These are phyloP conservation scores for Pittosporum tobira DNA, from an alignment of 129 eudicot species.

Conservation along the genomic window DNA sequence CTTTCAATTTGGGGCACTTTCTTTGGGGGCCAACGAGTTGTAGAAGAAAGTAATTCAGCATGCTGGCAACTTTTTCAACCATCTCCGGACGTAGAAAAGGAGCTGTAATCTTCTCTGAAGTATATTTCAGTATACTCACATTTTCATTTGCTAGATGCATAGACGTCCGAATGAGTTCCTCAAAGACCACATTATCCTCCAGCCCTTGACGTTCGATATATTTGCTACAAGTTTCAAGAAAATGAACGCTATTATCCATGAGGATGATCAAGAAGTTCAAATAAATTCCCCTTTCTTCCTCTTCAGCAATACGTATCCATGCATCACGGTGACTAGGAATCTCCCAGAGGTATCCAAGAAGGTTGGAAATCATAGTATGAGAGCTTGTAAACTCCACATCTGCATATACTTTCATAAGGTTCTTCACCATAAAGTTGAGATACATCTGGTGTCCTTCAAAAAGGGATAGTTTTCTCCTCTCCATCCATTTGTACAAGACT, in stretches of 20 bases:
- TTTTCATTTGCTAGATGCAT: constrained; percentile 97
- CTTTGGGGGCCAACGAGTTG: constrained; percentile 98
- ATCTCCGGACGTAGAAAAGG: constrained; percentile 92
- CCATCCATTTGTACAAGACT: constrained; percentile 95
- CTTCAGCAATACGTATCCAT: constrained; percentile 96
- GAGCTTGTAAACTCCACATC: constrained; percentile 97
- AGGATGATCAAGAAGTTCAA: constrained; percentile 80
- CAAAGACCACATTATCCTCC: too few relatives aligned
- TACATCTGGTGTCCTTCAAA: constrained; percentile 91
- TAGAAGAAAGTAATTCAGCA: constrained; percentile 83
- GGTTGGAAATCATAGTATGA: constrained; percentile 97
- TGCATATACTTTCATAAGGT: constrained; percentile 92
- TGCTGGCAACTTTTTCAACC: constrained; percentile 97
- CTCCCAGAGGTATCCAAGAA: constrained; percentile 96
- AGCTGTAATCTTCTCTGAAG: constrained; percentile 85
- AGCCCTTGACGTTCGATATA: too few relatives aligned
- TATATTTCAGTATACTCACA: constrained; percentile 81
- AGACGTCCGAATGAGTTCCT: too few relatives aligned
- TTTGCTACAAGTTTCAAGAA: too few relatives aligned
- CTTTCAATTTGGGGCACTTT: constrained; percentile 83
- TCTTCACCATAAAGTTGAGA: constrained; percentile 71
- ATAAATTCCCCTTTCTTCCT: constrained; percentile 94
- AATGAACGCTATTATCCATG: constrained; percentile 80
- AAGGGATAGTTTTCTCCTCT: constrained; percentile 51
- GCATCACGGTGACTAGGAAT: constrained; percentile 96